These are phyloP conservation scores for Vicia villosa DNA, from an alignment of 306 rosid species.

Conservation along the genomic window DNA sequence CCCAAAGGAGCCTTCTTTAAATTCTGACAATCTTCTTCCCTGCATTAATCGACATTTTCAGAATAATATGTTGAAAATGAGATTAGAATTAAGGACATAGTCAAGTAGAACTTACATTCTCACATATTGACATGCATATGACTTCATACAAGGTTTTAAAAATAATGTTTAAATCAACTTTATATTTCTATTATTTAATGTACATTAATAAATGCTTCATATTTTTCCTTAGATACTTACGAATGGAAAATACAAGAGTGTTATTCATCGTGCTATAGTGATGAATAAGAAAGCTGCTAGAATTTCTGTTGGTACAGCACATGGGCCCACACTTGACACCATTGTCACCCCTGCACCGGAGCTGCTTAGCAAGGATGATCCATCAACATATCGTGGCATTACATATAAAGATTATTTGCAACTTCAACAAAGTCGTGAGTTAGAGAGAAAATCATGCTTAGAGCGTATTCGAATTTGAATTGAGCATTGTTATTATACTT, in stretches of 20 bases:
- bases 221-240: conserved; percentile 46
- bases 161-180: too few species aligned
- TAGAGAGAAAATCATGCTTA: conserved; percentile 45
- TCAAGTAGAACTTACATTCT: too few species aligned
- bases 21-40: too few species aligned
- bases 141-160: too few species aligned
- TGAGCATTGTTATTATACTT: background rate
- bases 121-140: too few species aligned
- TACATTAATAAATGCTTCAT: background rate
- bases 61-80: too few species aligned
- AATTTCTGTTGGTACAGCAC: conserved; percentile 50
- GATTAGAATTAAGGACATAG: too few species aligned
- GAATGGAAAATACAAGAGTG: conserved; percentile 65
- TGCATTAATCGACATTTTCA: too few species aligned
- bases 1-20: too few species aligned
- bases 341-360: conserved; percentile 44
- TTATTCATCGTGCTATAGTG: conserved; percentile 61
- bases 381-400: conserved; percentile 42
- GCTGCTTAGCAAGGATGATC: conserved; percentile 29
- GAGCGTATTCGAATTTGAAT: conserved; percentile 47
- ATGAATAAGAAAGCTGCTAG: conserved; percentile 49
- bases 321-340: conserved; percentile 58
- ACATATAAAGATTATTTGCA: conserved; percentile 45
- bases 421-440: conserved; percentile 45
- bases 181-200: too few species aligned